A percentile compares a stretch with the other conserved stretches of the same genome.
Evolutionary conservation across 495 filamentous ascomycete genomes (phyloP).

Genomic region (Rostrohypoxylon terebratum): DNA sequence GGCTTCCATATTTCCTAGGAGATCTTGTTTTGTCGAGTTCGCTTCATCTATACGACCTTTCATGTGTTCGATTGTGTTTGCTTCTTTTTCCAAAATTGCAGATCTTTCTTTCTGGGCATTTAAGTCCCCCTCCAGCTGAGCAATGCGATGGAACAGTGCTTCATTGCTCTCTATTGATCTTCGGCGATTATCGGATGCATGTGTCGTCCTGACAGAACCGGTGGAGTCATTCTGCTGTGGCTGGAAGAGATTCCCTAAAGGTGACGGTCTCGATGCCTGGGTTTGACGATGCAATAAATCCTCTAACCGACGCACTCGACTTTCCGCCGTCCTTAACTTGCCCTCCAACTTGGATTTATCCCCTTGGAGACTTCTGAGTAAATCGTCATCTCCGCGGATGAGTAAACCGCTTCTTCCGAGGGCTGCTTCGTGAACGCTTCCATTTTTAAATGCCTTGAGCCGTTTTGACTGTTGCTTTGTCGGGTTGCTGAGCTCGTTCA

Average conservation of each 20-base stretch:
- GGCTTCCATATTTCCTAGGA: conserved; percentile 94
- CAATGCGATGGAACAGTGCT: conserved; percentile 66
- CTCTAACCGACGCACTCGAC: conserved; percentile 90
- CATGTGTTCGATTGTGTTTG: conserved; percentile 67
- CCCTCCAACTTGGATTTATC: conserved; percentile 85
- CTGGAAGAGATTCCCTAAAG: conserved; percentile 73
- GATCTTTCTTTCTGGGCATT: conserved; percentile 64
- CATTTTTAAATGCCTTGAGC: conserved; percentile 93
- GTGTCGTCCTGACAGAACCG: conserved; percentile 55
- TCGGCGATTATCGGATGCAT: conserved; percentile 52
- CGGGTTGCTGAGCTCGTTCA: conserved; percentile 74
- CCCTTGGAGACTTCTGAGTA: conserved; percentile 73
- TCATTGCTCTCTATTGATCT: conserved; percentile 55
- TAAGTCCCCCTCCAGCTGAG: conserved; percentile 86
- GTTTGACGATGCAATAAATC: conserved; percentile 91
- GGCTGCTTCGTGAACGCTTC: conserved; percentile 88
- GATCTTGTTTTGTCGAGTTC: conserved; percentile 91
- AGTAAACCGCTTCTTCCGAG: conserved; percentile 83
- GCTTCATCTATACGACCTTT: conserved; percentile 81
- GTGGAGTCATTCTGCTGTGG: conserved; percentile 57
- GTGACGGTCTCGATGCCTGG: conserved; percentile 73
- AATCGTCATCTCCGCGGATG: conserved; percentile 83
- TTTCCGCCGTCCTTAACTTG: conserved; percentile 86
- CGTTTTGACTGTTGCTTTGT: conserved; percentile 80
- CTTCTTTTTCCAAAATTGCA: conserved; percentile 70